Conservation (phyloP, 2,329 filamentous ascomycete genomes). For the Fusarium sp. region DNA sequence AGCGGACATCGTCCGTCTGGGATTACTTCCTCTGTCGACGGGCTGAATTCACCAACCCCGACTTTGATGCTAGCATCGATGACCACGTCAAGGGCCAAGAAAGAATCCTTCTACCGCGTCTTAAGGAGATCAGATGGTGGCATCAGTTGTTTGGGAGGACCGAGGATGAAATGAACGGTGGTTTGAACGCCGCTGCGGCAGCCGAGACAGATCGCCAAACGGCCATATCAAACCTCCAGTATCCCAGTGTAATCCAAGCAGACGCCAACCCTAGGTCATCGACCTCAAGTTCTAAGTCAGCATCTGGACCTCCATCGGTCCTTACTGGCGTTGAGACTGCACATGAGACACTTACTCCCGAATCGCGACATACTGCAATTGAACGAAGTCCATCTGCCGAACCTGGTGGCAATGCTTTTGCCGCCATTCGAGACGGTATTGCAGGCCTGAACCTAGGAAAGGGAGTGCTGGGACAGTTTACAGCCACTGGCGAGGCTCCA, state of each 20-base stretch:
- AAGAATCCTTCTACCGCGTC: slow-evolving; percentile 84
- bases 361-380: slow-evolving; percentile 54
- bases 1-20: slow-evolving; percentile 91
- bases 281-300: slow-evolving; percentile 54
- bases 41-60: slow-evolving; percentile 84
- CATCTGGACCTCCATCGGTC: slow-evolving; percentile 65
- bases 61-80: slow-evolving; percentile 82
- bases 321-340: slow-evolving; percentile 72
- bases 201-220: slow-evolving; percentile 61
- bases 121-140: slow-evolving; percentile 93
- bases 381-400: slow-evolving; percentile 64
- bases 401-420: slow-evolving; percentile 58
- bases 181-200: slow-evolving; percentile 68
- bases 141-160: slow-evolving; percentile 86
- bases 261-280: slow-evolving; percentile 49
- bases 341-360: slow-evolving; percentile 65
- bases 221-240: slow-evolving; percentile 55
- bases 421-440: slow-evolving; percentile 64
- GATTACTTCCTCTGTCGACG: slow-evolving; percentile 90
- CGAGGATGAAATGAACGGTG: slow-evolving; percentile 93
- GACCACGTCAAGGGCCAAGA: slow-evolving; percentile 86
- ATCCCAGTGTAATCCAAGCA: slow-evolving; percentile 47
- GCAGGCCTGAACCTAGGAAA: slow-evolving; percentile 65
- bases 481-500: slow-evolving; percentile 46
- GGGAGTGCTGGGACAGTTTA: slow-evolving; percentile 57